Evolutionary conservation across 179 eudicot species (phyloP).

Genomic region (Camellia oleifera): DNA sequence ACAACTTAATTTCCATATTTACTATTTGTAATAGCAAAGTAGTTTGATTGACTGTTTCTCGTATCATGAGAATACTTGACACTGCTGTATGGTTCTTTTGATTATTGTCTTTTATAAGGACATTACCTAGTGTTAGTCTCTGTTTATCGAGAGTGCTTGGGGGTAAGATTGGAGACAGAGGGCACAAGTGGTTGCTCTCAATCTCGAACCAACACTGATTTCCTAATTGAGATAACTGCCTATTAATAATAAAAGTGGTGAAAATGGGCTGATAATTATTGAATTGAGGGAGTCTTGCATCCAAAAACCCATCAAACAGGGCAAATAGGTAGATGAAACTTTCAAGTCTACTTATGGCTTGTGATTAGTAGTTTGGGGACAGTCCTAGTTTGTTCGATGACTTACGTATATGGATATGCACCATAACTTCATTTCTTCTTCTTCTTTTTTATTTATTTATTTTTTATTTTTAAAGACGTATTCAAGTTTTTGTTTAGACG

Average conservation of each 20-base stretch:
- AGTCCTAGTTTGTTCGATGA: neutral
- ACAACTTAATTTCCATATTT: neutral
- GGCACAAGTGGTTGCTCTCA: neutral
- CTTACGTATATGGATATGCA: neutral
- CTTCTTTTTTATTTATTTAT: no score
- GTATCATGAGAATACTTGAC: neutral
- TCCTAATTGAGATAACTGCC: neutral
- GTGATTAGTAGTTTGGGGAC: neutral
- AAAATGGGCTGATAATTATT: neutral
- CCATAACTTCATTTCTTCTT: neutral
- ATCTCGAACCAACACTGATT: neutral
- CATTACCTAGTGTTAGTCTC: neutral
- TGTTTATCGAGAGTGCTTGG: neutral
- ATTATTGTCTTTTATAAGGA: neutral
- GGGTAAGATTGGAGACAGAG: neutral
- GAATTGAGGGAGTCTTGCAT: neutral
- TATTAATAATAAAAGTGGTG: neutral
- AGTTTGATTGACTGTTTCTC: neutral
- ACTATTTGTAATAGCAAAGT: neutral
- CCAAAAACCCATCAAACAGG: neutral
- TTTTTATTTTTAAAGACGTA: neutral
- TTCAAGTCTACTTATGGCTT: neutral
- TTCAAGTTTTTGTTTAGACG: neutral
- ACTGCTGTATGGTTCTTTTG: slow-evolving; percentile 2
- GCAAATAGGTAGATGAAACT: neutral